Evolutionary conservation across 306 rosid genomes (phyloP).

Genomic region (Vicia sativa): DNA sequence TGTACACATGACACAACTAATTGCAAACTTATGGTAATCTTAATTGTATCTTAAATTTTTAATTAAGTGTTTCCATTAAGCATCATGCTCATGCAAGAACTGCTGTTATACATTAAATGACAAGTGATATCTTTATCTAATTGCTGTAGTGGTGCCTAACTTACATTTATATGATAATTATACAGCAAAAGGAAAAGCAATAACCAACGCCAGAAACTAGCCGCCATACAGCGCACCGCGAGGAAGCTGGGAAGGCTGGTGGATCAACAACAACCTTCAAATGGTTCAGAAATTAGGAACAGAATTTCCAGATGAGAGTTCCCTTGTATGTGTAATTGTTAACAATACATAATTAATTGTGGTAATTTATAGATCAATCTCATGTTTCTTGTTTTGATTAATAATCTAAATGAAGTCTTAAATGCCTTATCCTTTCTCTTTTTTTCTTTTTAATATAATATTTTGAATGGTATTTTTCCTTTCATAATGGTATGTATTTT

Average conservation of each 20-base stretch:
- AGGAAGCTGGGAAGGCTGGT: slow-evolving; percentile 65
- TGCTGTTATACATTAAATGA: not conserved
- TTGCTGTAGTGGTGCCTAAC: slow-evolving; percentile 11
- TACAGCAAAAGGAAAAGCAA: slow-evolving; percentile 52
- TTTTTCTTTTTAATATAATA: not conserved
- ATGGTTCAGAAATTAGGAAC: slow-evolving; percentile 53
- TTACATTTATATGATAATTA: slow-evolving; percentile 13
- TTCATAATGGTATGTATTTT: not conserved
- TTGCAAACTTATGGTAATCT: not conserved
- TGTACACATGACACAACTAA: not conserved
- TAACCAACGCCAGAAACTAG: slow-evolving; percentile 61
- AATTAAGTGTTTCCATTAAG: not conserved
- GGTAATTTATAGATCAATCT: slow-evolving; percentile 40
- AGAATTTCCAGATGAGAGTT: slow-evolving; percentile 55
- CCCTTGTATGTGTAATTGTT: slow-evolving; percentile 38
- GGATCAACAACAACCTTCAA: slow-evolving; percentile 47
- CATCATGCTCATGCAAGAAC: not conserved
- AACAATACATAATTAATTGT: slow-evolving; percentile 39
- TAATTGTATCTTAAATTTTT: slow-evolving; percentile 4
- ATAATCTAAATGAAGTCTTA: slow-evolving; percentile 22
- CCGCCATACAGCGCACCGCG: slow-evolving; percentile 65
- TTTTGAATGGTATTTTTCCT: slow-evolving; percentile 19
- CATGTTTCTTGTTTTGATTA: slow-evolving; percentile 10
- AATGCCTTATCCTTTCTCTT: not conserved
- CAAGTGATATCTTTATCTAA: slow-evolving; percentile 15